These are phyloP conservation scores for Stachybotrys chartarum DNA, from an alignment of 2,329 filamentous ascomycete species.

Conservation along the genomic window DNA sequence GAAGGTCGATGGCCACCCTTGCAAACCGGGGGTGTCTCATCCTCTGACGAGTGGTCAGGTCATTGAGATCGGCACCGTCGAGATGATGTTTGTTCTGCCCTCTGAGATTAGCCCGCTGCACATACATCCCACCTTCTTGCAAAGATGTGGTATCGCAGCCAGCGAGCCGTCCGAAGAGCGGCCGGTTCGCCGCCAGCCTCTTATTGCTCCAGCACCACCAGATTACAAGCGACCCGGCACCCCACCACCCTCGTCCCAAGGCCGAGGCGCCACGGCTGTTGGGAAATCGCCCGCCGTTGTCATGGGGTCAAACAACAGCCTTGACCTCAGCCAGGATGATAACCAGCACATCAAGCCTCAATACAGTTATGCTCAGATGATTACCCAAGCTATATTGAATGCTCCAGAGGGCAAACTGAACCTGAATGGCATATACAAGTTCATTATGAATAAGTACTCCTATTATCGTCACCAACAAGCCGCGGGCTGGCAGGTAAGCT, in stretches of 20 bases:
- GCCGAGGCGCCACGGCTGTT: slow-evolving; percentile 8
- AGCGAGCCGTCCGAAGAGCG: slow-evolving; percentile 18
- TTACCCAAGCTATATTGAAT: slow-evolving; percentile 89
- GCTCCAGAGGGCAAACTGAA: slow-evolving; percentile 84
- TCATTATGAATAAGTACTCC: slow-evolving; percentile 84
- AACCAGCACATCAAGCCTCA: slow-evolving; percentile 91
- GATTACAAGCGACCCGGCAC: slow-evolving; percentile 56
- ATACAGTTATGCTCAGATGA: slow-evolving; percentile 94
- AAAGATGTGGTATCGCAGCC: slow-evolving; percentile 52
- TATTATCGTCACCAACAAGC: slow-evolving; percentile 77
- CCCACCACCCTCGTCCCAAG: slow-evolving; percentile 38
- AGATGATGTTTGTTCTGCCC: slow-evolving; percentile 99
- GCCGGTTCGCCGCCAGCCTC: slow-evolving; percentile 31
- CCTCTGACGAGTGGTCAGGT: slow-evolving; percentile 79
- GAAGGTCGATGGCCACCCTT: slow-evolving; percentile 66
- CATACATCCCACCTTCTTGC: slow-evolving; percentile 62
- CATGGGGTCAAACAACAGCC: slow-evolving; percentile 37
- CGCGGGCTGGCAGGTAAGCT: slow-evolving; percentile 81
- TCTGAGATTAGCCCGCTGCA: slow-evolving; percentile 58
- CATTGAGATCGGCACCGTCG: slow-evolving; percentile 82
- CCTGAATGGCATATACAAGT: slow-evolving; percentile 86
- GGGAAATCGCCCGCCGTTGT: slow-evolving; percentile 27
- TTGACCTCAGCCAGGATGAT: slow-evolving; percentile 74
- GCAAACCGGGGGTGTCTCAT: slow-evolving; percentile 60
- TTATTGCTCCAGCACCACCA: slow-evolving; percentile 52